phyloP scores from a whole-genome alignment of 345 rosid genomes.

The Salix arbutifolia region DNA sequence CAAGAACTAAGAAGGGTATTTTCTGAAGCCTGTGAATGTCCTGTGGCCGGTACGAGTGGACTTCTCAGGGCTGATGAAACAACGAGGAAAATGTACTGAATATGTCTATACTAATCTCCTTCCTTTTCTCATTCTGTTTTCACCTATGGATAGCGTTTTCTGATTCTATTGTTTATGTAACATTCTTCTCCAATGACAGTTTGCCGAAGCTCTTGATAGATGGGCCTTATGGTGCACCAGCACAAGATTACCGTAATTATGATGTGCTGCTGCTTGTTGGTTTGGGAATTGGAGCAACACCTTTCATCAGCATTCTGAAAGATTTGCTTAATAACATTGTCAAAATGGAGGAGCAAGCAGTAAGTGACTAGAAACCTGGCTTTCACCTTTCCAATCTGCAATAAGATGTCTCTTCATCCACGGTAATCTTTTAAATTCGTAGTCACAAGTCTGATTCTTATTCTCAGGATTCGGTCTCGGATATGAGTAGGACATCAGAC shows the following conservation, averaged over 20 bases:
- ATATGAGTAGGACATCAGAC: conserved; percentile 66
- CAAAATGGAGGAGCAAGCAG: conserved; percentile 88
- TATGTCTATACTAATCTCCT: background rate
- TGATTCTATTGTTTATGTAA: background rate
- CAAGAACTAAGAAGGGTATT: conserved; percentile 70
- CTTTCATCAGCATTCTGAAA: conserved; percentile 92
- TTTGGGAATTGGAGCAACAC: conserved; percentile 97
- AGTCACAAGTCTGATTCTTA: background rate
- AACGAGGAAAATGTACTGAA: conserved; percentile 63
- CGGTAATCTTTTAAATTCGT: background rate
- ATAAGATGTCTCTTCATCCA: background rate
- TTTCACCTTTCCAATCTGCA: background rate
- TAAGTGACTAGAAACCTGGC: conserved; percentile 31
- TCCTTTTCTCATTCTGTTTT: background rate
- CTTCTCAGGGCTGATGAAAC: conserved; percentile 96
- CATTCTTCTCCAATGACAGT: conserved; percentile 37
- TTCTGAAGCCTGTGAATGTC: conserved; percentile 60
- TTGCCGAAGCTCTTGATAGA: conserved; percentile 93
- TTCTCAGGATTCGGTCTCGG: conserved; percentile 64
- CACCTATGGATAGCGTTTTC: background rate
- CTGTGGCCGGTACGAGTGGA: conserved; percentile 86
- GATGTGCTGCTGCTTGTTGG: conserved; percentile 92
- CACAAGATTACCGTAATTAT: conserved; percentile 84
- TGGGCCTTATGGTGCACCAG: conserved; percentile 98
- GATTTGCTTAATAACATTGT: conserved; percentile 88